Evolutionary conservation across 2,329 filamentous ascomycete genomes (phyloP), one percentile per base, ranked within the genome.

Genomic region (Nigrospora osmanthi): DNA sequence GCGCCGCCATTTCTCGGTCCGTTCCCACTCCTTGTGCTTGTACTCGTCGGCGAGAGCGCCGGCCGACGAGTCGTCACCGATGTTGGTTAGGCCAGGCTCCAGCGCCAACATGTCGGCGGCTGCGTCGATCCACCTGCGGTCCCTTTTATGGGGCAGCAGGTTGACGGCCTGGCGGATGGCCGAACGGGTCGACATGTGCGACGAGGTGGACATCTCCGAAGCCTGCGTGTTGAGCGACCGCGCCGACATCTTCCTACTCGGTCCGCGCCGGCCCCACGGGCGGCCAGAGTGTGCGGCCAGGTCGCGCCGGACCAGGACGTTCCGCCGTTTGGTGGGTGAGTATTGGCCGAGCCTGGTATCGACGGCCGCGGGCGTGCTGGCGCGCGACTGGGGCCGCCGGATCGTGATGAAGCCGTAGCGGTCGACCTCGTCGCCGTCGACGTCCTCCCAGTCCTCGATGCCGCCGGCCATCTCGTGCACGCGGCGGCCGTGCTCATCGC

Each of bases 41-140:
- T 78, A 62, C 31, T 71, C 68, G 43, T 80, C 76, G 10, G 72
- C 70, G 19, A 73, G 64, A 52, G 69, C 74, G 42, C 74, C 74
- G 12, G 68, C 66, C 48, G 71, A 68, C 17, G 73, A 72, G 51
- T 81, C 77, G 46, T 83, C 79, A 11, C 68, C 67, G 35, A 74
- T 71, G 53, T 79, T 72, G 16, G 72, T 69, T 37, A 81, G 60
- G 13, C 75, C 80, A 5, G 79, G 76, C 28, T 77, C 70, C 30
- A 79, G 60, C 11, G 78, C 76, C 44, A 85, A 69, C 75, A 85
- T 83, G 51, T 81, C 80, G n/a, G 78, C 78, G 7, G 81, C 81
- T 54, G 81, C 78, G 51, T 83, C 80, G 63, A 81, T 73, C 67
- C 73, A 75, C 44, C 76, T 72, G 49, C 79, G 70, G 54, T 82